Evolutionary conservation across 2,329 filamentous ascomycete genomes (phyloP).

Genomic region (Thelonectria blattea): DNA sequence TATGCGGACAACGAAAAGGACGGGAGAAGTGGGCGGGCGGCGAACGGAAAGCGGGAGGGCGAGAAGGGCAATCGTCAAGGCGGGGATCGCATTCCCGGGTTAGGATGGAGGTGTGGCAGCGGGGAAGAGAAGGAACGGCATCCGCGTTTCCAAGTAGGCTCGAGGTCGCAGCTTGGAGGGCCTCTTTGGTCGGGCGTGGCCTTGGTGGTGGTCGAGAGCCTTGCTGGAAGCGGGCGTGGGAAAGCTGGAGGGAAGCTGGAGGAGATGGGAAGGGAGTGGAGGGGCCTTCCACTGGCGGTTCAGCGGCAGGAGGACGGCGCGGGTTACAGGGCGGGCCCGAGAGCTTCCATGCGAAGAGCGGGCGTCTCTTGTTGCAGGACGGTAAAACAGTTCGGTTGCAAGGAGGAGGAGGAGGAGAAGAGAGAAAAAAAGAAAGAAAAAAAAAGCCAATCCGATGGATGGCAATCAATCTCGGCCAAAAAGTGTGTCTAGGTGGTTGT

Average conservation of each 20-base stretch:
- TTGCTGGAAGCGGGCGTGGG: conserved; percentile 5
- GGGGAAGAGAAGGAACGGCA: conserved; percentile 31
- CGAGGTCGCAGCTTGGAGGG: conserved; percentile 10
- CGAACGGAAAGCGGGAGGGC: conserved; percentile 10
- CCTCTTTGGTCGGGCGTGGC: background rate
- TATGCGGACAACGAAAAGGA: conserved; percentile 14
- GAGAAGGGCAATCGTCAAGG: conserved; percentile 26
- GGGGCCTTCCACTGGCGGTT: conserved; percentile 15
- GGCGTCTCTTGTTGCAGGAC: conserved; percentile 20
- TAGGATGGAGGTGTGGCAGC: conserved; percentile 28
- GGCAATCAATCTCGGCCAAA: conserved; percentile 17
- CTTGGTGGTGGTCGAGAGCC: background rate
- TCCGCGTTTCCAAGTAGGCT: conserved; percentile 24
- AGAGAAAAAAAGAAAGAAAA: conserved; percentile 1
- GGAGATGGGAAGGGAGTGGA: background rate
- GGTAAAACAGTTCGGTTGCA: conserved; percentile 15
- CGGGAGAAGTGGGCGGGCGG: background rate
- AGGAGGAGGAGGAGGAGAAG: conserved; percentile 15
- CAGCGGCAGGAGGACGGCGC: conserved; percentile 21
- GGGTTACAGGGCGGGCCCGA: conserved; percentile 19
- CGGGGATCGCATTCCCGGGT: conserved; percentile 39
- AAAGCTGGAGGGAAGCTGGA: conserved; percentile 1
- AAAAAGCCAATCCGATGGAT: conserved; percentile 13
- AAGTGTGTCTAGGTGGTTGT: background rate
- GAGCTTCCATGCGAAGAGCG: conserved; percentile 8